Conservation (phyloP, 2,329 filamentous ascomycete species). For the Fusarium citri region DNA sequence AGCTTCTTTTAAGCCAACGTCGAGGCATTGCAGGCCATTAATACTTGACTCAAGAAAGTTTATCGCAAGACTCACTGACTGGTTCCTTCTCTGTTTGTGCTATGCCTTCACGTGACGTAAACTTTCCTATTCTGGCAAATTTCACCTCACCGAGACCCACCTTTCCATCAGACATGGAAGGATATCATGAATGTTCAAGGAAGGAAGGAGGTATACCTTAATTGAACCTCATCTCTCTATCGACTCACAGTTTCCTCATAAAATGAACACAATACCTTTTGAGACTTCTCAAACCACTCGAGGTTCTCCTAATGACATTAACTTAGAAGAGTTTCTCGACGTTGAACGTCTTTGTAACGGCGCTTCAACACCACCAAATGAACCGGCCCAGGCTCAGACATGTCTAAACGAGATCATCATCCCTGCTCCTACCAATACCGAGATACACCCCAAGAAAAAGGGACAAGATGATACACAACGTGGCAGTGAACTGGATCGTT, state of each 20-base stretch:
- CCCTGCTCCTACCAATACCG: constrained; percentile 17
- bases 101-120: constrained; percentile 32
- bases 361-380: constrained; percentile 24
- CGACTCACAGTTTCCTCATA: neutral
- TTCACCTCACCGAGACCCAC: constrained; percentile 34
- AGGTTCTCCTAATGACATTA: constrained; percentile 18
- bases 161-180: neutral
- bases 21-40: neutral
- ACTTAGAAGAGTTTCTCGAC: constrained; percentile 42
- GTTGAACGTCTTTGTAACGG: constrained; percentile 40
- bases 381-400: constrained; percentile 19
- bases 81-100: neutral
- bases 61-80: constrained; percentile 3
- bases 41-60: neutral
- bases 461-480: constrained; percentile 6
- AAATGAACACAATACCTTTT: constrained; percentile 9
- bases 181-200: constrained; percentile 16
- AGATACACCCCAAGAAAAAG: neutral
- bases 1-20: neutral
- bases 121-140: constrained; percentile 29
- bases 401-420: constrained; percentile 21
- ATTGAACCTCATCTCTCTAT: constrained; percentile 1
- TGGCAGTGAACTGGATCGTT: neutral
- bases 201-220: constrained; percentile 18
- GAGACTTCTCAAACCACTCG: neutral